phyloP scores from a whole-genome alignment of 805 yeast genomes.

The Henningerozyma blattae region DNA sequence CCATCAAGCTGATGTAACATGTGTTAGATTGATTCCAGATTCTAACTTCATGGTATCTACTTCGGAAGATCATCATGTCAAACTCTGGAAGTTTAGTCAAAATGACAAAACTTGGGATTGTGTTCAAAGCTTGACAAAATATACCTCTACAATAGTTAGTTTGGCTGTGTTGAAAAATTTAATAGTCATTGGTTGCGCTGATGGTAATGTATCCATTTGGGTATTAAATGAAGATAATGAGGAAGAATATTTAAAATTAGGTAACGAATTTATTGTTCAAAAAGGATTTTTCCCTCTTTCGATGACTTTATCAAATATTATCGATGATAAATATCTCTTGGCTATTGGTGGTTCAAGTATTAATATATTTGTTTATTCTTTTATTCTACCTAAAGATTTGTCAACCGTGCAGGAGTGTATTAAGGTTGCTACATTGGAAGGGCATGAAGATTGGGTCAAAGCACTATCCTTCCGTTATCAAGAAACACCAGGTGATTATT shows the following conservation, averaged over 20 bases:
- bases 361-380: constrained; percentile 42
- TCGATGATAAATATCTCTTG: constrained; percentile 30
- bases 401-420: constrained; percentile 14
- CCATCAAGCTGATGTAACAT: constrained; percentile 52
- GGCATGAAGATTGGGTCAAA: constrained; percentile 96
- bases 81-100: constrained; percentile 40
- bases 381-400: constrained; percentile 17
- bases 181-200: constrained; percentile 52
- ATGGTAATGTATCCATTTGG: constrained; percentile 50
- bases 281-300: constrained; percentile 19
- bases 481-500: constrained; percentile 36
- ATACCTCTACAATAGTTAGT: constrained; percentile 41
- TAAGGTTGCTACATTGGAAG: constrained; percentile 48
- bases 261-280: constrained; percentile 15
- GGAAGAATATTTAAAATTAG: constrained; percentile 9
- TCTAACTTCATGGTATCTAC: constrained; percentile 42
- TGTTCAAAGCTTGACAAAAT: constrained; percentile 27
- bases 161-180: constrained; percentile 33
- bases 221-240: constrained; percentile 10
- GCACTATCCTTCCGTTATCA: constrained; percentile 46
- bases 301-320: constrained; percentile 15
- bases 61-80: constrained; percentile 53
- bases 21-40: constrained; percentile 45
- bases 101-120: constrained; percentile 9
- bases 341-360: constrained; percentile 66